Base-by-base conservation (phyloP, 1,284 basidiomycete species). In the Ganoderma boninense region DNA sequence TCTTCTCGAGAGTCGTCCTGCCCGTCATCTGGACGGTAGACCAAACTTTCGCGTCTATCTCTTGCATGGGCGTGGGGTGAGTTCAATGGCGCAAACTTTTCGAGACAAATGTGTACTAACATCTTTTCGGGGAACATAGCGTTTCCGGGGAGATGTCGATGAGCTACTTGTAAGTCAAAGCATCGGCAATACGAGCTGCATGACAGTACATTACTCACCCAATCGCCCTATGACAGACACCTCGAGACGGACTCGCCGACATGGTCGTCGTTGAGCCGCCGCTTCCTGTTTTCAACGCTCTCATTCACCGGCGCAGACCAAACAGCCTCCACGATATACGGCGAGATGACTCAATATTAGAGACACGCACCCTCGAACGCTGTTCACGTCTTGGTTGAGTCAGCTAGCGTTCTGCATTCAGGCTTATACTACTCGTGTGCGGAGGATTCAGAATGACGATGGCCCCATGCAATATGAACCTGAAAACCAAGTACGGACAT, bases 201-300 rank as follows among this genome's bases (percentile, higher is more conserved):
- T 10, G 8, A 32, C 38, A n/a, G 13, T 16, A n/a, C 16, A 18
- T 40, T 13, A 60, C 59, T 29, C 54, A 57, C 29, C 29, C 32
- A 38, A 60, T 29, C 32, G 20, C 14, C 13, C 20, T 35, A 35
- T 32, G 11, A 10, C 38, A 60, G 59, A 16, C 59, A 60, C 18
- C 35, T 60, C 38, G 59, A 60, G 59, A 60, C 59, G 8, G 59
- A 60, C 20, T 60, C 59, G 32, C 35, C 32, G 59, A 40, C n/a
- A 60, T 60, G 59, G 59, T 60, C 59, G 20, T 60, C 38, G 38
- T 60, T 60, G 59, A 60, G 40, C 20, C n/a, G 13, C 38, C 59
- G 59, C 20, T 60, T 60, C 38, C 38, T 60, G n/a, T 42, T 60
- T 38, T 35, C 59, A 4, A 40, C 35, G 35, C 59, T 60, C 35